A percentile compares a stretch with the other conserved stretches of the same genome.
These are phyloP conservation scores for Osmanthus fragrans DNA, from an alignment of 257 asterid genomes.

Conservation along the genomic window DNA sequence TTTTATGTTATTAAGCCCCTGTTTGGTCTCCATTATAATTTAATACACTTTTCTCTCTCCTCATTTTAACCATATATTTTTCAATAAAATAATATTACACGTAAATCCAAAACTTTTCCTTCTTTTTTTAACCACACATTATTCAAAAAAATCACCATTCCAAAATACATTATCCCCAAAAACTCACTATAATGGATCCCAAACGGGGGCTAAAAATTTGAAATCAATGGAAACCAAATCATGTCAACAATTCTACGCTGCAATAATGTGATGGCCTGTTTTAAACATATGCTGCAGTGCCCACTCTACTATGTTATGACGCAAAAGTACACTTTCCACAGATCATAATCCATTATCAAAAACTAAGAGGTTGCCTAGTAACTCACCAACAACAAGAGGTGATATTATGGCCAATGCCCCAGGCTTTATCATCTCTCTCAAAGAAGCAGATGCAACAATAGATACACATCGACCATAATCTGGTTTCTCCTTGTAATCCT, in stretches of 20 bases:
- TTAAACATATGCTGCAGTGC: conserved; percentile 10
- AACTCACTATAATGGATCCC: too few species aligned
- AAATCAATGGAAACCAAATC: background rate
- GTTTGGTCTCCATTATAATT: too few species aligned
- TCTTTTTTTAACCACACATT: too few species aligned
- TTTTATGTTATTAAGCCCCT: background rate
- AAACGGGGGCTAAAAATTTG: too few species aligned
- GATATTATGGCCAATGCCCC: conserved; percentile 96
- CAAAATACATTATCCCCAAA: too few species aligned
- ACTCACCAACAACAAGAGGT: conserved; percentile 82
- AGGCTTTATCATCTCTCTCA: conserved; percentile 99
- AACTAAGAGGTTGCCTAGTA: conserved; percentile 3
- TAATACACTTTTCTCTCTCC: too few species aligned
- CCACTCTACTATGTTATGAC: conserved; percentile 7
- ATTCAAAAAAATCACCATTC: too few species aligned
- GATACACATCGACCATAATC: conserved; percentile 97
- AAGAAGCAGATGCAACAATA: conserved; percentile 95
- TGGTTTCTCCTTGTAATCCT: conserved; percentile 98
- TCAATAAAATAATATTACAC: too few species aligned
- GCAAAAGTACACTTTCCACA: background rate
- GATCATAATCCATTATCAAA: conserved; percentile 7
- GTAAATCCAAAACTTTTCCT: too few species aligned
- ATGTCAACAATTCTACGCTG: background rate
- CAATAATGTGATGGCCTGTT: conserved; percentile 8
- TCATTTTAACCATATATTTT: too few species aligned